Evolutionary conservation across 1,139 yeast species (phyloP).

Genomic region (Debaryomycetaceae sp.): DNA sequence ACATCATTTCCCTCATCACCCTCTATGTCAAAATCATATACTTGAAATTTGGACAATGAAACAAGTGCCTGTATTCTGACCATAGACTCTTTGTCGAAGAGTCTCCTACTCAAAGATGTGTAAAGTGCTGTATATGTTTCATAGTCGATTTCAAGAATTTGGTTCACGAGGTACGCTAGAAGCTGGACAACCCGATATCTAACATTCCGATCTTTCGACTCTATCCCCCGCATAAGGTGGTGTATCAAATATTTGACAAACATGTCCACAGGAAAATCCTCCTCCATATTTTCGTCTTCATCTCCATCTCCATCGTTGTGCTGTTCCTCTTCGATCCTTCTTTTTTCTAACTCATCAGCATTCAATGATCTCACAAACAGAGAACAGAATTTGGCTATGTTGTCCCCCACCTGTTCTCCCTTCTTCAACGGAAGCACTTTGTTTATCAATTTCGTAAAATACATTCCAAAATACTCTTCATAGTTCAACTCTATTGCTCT

Average conservation of each 20-base stretch:
- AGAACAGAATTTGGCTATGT: slow-evolving; percentile 72
- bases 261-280: slow-evolving; percentile 41
- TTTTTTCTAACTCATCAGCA: slow-evolving; percentile 27
- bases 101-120: slow-evolving; percentile 58
- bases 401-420: slow-evolving; percentile 70
- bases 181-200: slow-evolving; percentile 80
- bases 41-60: slow-evolving; percentile 78
- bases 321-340: slow-evolving; percentile 13
- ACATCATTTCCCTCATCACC: slow-evolving; percentile 22
- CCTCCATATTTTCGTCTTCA: slow-evolving; percentile 26
- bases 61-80: slow-evolving; percentile 82
- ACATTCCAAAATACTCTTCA: slow-evolving; percentile 56
- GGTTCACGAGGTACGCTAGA: slow-evolving; percentile 68
- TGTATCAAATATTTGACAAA: slow-evolving; percentile 63
- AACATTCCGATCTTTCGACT: slow-evolving; percentile 72
- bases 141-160: slow-evolving; percentile 73
- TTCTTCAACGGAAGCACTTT: slow-evolving; percentile 67
- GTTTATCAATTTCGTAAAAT: slow-evolving; percentile 60
- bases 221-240: slow-evolving; percentile 72
- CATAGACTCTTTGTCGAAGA: slow-evolving; percentile 74
- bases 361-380: slow-evolving; percentile 56
- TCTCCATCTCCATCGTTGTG: slow-evolving; percentile 21
- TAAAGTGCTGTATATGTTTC: slow-evolving; percentile 64
- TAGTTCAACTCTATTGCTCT: slow-evolving; percentile 51
- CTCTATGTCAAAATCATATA: slow-evolving; percentile 39